Base-by-base conservation (phyloP, 2,329 filamentous ascomycete genomes). In the Capronia americana region DNA sequence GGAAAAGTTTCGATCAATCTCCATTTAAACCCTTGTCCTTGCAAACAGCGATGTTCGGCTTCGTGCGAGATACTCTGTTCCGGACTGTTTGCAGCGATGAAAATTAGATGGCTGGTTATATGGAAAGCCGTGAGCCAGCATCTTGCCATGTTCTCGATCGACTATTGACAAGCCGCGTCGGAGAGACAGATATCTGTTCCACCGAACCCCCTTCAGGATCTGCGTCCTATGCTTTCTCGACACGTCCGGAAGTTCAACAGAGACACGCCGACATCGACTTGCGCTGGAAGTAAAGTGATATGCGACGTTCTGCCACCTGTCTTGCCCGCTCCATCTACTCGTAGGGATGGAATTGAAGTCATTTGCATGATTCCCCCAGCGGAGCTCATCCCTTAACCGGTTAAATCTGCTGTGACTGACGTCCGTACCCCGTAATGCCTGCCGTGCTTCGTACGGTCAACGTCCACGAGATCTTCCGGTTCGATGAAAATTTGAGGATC, bases 51-150 rank as follows among this genome's bases (percentile, higher is more conserved):
- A 30, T 28, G 44, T 53, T 20, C 58, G 17, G 58, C 51, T 20
- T 51, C 58, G 6, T 44, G 38, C 38, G 38, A 44, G 38, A n/a
- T 44, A 44, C 38, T 20, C 17, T 44, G 38, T 20, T n/a, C 38
- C 17, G 17, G 20, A 53, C 51, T 34, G 26, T 44, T 17, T 61
- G 48, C 46, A 51, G 44, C 17, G 5, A 60, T 5, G 34, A 46
- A 60, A 53, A 61, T 61, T 61, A 51, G 58, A 61, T 53, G 58
- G 58, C 58, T 61, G 58, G 5, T 34, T 53, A 53, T 53, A 61
- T 61, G 53, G 58, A 30, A 61, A 41, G 46, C 17, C 20, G 41
- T 26, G 8, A 44, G 51, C 44, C 57, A 24, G 30, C 24, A 26
- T 11, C 24, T n/a, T 20, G 17, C 24, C 2, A 54, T 17, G 34